phyloP scores from a whole-genome alignment of 495 filamentous ascomycete genomes.

The Tuber brumale region DNA sequence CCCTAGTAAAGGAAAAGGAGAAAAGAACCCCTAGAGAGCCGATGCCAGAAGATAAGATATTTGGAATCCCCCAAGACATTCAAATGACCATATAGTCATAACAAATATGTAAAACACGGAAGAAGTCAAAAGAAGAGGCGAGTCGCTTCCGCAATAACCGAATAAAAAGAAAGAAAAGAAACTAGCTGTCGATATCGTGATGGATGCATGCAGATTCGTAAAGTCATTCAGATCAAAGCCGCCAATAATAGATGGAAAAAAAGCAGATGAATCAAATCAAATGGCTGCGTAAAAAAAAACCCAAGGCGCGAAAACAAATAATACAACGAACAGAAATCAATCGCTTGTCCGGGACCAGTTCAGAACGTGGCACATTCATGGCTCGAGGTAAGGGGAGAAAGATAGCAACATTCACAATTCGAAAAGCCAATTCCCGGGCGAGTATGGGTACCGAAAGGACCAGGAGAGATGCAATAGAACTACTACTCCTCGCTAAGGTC shows the following conservation, averaged over 20 bases:
- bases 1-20: background rate
- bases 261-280: background rate
- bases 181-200: background rate
- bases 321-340: background rate
- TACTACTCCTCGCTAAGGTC: background rate
- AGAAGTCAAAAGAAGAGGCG: background rate
- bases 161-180: background rate
- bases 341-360: background rate
- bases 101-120: background rate
- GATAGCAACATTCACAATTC: background rate
- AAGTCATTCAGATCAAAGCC: background rate
- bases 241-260: background rate
- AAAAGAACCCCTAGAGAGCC: background rate
- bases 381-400: background rate
- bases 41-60: slow-evolving; percentile 1
- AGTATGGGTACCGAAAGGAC: background rate
- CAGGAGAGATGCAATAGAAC: background rate
- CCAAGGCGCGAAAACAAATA: background rate
- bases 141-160: background rate
- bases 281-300: background rate
- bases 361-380: background rate
- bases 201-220: slow-evolving; percentile 2
- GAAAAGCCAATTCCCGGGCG: background rate
- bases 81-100: background rate
- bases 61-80: background rate